phyloP scores from a whole-genome alignment of 2,329 filamentous ascomycete species.

The Aureobasidium sp. region DNA sequence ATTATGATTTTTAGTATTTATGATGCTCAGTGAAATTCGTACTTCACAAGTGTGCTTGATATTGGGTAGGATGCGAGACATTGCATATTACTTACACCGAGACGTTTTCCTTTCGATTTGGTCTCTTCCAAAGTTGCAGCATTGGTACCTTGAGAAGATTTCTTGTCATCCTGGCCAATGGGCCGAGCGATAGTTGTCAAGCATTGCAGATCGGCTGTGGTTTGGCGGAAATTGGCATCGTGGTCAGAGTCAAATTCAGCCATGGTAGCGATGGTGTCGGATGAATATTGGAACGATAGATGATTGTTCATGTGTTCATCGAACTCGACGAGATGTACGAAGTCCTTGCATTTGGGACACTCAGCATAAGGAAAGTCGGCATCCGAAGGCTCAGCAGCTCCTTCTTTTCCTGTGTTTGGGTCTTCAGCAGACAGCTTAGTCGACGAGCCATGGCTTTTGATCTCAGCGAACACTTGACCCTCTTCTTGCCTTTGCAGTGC shows the following conservation, averaged over 20 bases:
- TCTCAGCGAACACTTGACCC: slow-evolving; percentile 6
- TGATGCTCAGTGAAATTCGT: not conserved
- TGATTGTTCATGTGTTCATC: slow-evolving; percentile 44
- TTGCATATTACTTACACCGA: not conserved
- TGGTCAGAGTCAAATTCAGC: not conserved
- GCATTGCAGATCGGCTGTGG: not conserved
- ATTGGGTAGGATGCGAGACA: not conserved
- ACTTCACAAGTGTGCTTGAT: not conserved
- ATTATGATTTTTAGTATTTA: not conserved
- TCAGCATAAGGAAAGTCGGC: slow-evolving; percentile 25
- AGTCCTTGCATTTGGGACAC: slow-evolving; percentile 41
- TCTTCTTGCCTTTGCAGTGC: slow-evolving; percentile 16
- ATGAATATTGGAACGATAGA: slow-evolving; percentile 17
- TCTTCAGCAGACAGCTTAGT: not conserved
- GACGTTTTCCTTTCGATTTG: not conserved
- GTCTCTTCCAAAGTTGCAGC: too few relatives aligned
- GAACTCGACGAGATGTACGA: slow-evolving; percentile 35
- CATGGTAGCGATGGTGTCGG: not conserved
- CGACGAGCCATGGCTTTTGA: not conserved
- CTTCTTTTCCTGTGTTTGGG: not conserved
- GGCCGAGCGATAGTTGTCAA: not conserved
- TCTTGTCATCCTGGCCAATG: not conserved
- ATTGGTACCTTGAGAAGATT: not conserved
- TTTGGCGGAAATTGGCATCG: too few relatives aligned
- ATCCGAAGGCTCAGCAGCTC: not conserved